Percentiles rank a stretch among this genome's conserved stretches.
Conservation (phyloP, 2,329 filamentous ascomycete genomes). For the Paraconiothyrium brasiliense region DNA sequence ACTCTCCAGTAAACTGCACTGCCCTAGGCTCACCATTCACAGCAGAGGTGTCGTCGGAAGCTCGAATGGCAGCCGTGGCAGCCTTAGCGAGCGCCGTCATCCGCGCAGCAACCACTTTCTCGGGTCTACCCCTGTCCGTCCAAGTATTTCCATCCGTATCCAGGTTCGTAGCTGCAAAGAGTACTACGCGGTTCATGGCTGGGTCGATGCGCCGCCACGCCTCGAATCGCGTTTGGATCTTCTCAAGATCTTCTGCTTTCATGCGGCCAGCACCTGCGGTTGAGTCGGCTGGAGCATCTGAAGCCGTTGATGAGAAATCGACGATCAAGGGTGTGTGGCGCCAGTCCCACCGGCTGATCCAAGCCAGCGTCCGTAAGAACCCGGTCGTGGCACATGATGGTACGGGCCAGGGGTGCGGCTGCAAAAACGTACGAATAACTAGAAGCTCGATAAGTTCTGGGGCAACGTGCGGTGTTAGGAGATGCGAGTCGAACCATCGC, state of each 20-base stretch:
- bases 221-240: conserved; percentile 76
- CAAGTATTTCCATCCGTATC: conserved; percentile 83
- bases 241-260: conserved; percentile 66
- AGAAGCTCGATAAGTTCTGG: conserved; percentile 88
- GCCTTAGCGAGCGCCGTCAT: conserved; percentile 84
- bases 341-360: conserved; percentile 93
- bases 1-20: conserved; percentile 53
- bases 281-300: conserved; percentile 30
- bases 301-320: conserved; percentile 66
- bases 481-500: conserved; percentile 87
- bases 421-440: conserved; percentile 78
- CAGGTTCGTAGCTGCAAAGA: conserved; percentile 83
- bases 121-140: conserved; percentile 74
- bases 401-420: conserved; percentile 80
- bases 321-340: conserved; percentile 81
- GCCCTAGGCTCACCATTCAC: conserved; percentile 21
- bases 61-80: conserved; percentile 63
- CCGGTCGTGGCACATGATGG: conserved; percentile 82
- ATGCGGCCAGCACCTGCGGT: conserved; percentile 53
- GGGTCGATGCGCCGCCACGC: conserved; percentile 90
- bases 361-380: conserved; percentile 80
- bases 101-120: conserved; percentile 83
- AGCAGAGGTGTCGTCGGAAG: conserved; percentile 55
- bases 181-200: conserved; percentile 80
- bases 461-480: conserved; percentile 77